Evolutionary conservation across 2,329 filamentous ascomycete species (phyloP).

Genomic region (Cladosporium sp.): DNA sequence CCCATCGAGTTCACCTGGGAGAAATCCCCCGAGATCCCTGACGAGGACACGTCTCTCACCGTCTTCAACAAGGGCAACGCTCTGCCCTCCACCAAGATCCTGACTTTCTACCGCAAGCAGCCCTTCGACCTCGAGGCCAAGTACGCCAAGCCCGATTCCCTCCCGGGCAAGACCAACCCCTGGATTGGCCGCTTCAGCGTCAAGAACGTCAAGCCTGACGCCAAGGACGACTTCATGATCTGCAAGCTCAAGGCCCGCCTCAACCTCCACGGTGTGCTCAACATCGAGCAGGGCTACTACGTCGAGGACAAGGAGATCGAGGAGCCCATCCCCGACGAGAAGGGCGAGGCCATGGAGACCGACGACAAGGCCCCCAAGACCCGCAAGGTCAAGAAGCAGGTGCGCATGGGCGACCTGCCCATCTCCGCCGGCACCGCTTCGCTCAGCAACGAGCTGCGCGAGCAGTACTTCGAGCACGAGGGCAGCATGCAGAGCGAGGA

Average conservation of each 20-base stretch:
- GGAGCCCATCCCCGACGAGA: constrained; percentile 77
- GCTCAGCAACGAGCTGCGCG: constrained; percentile 66
- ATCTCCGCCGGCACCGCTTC: constrained; percentile 79
- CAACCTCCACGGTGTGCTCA: constrained; percentile 93
- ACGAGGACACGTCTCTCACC: constrained; percentile 94
- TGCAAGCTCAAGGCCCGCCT: constrained; percentile 98
- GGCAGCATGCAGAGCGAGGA: constrained; percentile 93
- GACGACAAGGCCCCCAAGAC: constrained; percentile 75
- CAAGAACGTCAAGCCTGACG: constrained; percentile 92
- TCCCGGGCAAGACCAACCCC: constrained; percentile 85
- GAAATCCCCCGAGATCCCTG: constrained; percentile 95
- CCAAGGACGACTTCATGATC: constrained; percentile 97
- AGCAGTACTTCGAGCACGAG: constrained; percentile 74
- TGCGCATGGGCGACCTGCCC: constrained; percentile 92
- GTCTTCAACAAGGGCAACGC: constrained; percentile 98
- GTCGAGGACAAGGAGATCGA: constrained; percentile 98
- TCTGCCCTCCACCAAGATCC: constrained; percentile 96
- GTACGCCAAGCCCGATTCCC: constrained; percentile 79
- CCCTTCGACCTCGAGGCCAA: constrained; percentile 93
- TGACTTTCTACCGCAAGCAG: constrained; percentile 99
- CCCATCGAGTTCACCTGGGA: constrained; percentile 99
- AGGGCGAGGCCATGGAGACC: constrained; percentile 79
- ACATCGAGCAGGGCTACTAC: constrained; percentile 95
- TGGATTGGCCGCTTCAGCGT: constrained; percentile 98
- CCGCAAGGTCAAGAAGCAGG: constrained; percentile 98